phyloP scores from a whole-genome alignment of 1,284 basidiomycete genomes.

The Ganoderma lucidum region DNA sequence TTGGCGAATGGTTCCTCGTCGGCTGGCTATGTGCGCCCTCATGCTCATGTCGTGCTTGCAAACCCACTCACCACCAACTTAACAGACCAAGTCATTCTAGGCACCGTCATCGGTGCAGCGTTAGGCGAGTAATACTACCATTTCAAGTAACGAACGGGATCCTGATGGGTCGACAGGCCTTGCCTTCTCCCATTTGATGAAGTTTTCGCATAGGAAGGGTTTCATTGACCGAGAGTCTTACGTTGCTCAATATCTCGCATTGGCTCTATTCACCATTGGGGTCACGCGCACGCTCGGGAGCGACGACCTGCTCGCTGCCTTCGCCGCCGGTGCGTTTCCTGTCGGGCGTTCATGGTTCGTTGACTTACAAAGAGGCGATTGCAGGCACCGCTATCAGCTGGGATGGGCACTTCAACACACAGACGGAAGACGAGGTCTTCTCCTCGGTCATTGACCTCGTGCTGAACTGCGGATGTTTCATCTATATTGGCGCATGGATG shows the following conservation, averaged over 20 bases:
- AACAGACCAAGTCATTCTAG: slow-evolving; percentile 89
- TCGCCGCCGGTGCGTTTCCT: slow-evolving; percentile 79
- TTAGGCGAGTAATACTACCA: slow-evolving; percentile 58
- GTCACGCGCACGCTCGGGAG: slow-evolving; percentile 80
- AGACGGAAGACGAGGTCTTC: slow-evolving; percentile 88
- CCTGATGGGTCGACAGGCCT: slow-evolving; percentile 52
- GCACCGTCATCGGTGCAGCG: slow-evolving; percentile 79
- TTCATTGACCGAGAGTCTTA: slow-evolving; percentile 93
- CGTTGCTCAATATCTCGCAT: slow-evolving; percentile 88
- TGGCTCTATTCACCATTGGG: slow-evolving; percentile 84
- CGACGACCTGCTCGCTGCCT: slow-evolving; percentile 92
- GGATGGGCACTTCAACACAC: slow-evolving; percentile 92
- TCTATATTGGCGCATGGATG: slow-evolving; percentile 92
- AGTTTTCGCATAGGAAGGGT: slow-evolving; percentile 76
- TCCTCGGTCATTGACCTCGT: slow-evolving; percentile 89
- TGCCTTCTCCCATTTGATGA: slow-evolving; percentile 84
- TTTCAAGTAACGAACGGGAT: neutral
- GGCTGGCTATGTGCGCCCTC: slow-evolving; percentile 75
- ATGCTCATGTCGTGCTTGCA: neutral
- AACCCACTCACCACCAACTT: neutral
- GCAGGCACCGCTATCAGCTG: slow-evolving; percentile 88
- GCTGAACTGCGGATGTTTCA: slow-evolving; percentile 87
- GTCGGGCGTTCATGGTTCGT: neutral
- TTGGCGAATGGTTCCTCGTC: slow-evolving; percentile 83
- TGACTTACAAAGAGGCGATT: neutral